Evolutionary conservation across 768 basidiomycete species (phyloP).

Genomic region (Imleria badia): DNA sequence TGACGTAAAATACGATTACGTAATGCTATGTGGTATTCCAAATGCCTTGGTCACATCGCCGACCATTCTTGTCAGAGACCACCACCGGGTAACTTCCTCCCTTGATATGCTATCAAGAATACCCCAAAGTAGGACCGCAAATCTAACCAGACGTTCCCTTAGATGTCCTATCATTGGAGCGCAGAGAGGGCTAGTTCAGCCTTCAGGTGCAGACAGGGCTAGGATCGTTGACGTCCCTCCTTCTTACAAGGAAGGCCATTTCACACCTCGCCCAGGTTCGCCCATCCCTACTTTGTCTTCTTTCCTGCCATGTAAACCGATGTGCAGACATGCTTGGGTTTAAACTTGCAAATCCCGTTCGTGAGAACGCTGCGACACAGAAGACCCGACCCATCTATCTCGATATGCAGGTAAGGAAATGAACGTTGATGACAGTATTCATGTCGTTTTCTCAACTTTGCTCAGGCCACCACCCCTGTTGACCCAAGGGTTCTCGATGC

Average conservation of each 20-base stretch:
- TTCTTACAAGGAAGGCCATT: constrained; percentile 64
- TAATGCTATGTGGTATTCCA: constrained; percentile 10
- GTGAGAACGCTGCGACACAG: constrained; percentile 54
- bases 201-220: constrained; percentile 78
- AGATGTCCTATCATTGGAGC: constrained; percentile 24
- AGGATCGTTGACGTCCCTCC: constrained; percentile 81
- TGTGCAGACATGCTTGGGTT: constrained; percentile 84
- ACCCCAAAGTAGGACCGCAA: constrained; percentile 38
- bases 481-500: constrained; percentile 96
- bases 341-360: constrained; percentile 64
- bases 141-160: constrained; percentile 26
- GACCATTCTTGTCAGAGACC: constrained; percentile 8
- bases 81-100: constrained; percentile 4
- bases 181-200: constrained; percentile 71
- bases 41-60: constrained; percentile 1
- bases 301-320: neutral
- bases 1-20: constrained; percentile 17
- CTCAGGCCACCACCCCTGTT: constrained; percentile 92
- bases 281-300: neutral
- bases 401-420: constrained; percentile 82
- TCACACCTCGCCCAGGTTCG: constrained; percentile 69
- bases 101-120: constrained; percentile 59
- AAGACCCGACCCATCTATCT: constrained; percentile 92
- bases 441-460: constrained; percentile 7
- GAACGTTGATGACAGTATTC: neutral